Percentiles rank a stretch among this genome's conserved stretches.
Evolutionary conservation across 2,329 filamentous ascomycete genomes (phyloP).

Genomic region (Aspergillus flavus): DNA sequence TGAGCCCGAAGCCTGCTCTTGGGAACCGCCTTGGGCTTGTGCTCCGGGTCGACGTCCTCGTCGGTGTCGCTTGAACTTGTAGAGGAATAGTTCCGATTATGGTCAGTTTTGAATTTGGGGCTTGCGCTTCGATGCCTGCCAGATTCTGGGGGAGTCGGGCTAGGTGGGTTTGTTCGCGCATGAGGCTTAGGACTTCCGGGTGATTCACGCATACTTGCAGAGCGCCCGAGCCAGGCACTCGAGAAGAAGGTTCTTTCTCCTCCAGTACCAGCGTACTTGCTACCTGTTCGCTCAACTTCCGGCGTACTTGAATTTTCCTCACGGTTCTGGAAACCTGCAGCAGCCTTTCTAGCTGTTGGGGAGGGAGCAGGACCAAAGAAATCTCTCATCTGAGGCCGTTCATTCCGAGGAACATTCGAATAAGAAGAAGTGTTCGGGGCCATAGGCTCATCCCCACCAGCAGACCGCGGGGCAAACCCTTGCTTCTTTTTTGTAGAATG

Average conservation of each 20-base stretch:
- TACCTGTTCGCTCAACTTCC: slow-evolving; percentile 55
- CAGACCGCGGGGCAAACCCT: slow-evolving; percentile 61
- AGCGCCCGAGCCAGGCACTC: slow-evolving; percentile 53
- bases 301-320: slow-evolving; percentile 33
- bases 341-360: slow-evolving; percentile 45
- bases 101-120: slow-evolving; percentile 40
- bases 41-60: slow-evolving; percentile 25
- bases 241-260: slow-evolving; percentile 62
- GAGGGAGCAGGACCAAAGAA: slow-evolving; percentile 43
- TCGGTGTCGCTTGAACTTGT: slow-evolving; percentile 45
- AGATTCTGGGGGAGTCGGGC: slow-evolving; percentile 32
- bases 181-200: slow-evolving; percentile 40
- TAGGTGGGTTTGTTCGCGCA: slow-evolving; percentile 40
- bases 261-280: slow-evolving; percentile 56
- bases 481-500: slow-evolving; percentile 53
- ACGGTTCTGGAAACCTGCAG: slow-evolving; percentile 35
- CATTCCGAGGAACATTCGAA: slow-evolving; percentile 37
- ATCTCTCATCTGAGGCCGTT: slow-evolving; percentile 34
- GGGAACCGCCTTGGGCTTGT: slow-evolving; percentile 46
- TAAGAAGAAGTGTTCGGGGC: slow-evolving; percentile 57
- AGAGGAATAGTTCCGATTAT: slow-evolving; percentile 36
- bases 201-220: slow-evolving; percentile 56
- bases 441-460: slow-evolving; percentile 62
- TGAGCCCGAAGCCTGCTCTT: slow-evolving; percentile 40
- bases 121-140: slow-evolving; percentile 48